Evolutionary conservation across 768 basidiomycete species (phyloP).

Genomic region (Saitozyma podzolica): DNA sequence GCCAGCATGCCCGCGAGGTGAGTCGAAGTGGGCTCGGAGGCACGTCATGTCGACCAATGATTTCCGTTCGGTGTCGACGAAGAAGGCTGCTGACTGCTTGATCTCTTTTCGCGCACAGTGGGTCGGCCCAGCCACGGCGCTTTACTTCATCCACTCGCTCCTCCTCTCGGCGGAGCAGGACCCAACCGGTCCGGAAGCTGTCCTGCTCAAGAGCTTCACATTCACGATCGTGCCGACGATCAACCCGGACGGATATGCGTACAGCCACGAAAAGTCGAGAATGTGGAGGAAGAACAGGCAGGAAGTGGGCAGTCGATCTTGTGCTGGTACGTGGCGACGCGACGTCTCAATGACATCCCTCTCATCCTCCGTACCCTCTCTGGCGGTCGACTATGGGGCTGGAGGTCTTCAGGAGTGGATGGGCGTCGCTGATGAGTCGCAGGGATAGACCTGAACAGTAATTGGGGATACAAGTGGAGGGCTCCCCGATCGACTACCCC

Average conservation of each 20-base stretch:
- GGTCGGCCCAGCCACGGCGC: constrained; percentile 72
- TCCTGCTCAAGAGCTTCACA: constrained; percentile 59
- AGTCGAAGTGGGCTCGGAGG: constrained; percentile 25
- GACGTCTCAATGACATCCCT: no score
- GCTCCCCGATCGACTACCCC: constrained; percentile 56
- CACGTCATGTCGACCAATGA: neutral
- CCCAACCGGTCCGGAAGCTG: constrained; percentile 54
- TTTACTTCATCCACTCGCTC: constrained; percentile 73
- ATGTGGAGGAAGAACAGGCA: constrained; percentile 54
- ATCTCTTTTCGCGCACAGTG: constrained; percentile 58
- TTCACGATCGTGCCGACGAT: constrained; percentile 51
- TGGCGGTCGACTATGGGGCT: neutral
- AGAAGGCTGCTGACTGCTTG: neutral
- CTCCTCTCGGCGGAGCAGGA: constrained; percentile 55
- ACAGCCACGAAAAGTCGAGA: constrained; percentile 69
- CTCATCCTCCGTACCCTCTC: no score
- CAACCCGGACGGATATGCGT: constrained; percentile 55
- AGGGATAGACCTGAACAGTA: constrained; percentile 78
- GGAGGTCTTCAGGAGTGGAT: neutral
- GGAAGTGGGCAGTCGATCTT: constrained; percentile 52
- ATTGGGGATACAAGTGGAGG: constrained; percentile 71
- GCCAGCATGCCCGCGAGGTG: constrained; percentile 76
- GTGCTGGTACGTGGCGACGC: constrained; percentile 33
- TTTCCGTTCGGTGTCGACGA: neutral
- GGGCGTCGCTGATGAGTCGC: constrained; percentile 15